phyloP scores from a whole-genome alignment of 768 basidiomycete species.

The Suillus ampliporus region DNA sequence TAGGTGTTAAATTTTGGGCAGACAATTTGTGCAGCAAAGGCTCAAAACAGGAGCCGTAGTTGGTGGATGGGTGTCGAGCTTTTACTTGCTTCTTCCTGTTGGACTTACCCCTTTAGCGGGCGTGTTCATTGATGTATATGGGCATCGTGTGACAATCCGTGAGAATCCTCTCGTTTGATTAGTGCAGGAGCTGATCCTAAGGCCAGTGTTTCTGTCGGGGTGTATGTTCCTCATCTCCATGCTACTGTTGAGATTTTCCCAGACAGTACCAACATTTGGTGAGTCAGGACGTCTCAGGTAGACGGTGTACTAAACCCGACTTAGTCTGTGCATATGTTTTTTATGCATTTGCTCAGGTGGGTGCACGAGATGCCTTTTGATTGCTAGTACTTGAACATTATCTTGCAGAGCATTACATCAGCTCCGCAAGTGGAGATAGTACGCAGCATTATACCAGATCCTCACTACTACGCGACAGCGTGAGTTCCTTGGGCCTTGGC shows the following conservation, averaged over 20 bases:
- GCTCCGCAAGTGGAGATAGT: slow-evolving; percentile 50
- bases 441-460: slow-evolving; percentile 47
- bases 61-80: slow-evolving; percentile 50
- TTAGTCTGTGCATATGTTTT: slow-evolving; percentile 48
- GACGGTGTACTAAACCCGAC: background rate
- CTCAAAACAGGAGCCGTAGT: slow-evolving; percentile 48
- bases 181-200: background rate
- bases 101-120: slow-evolving; percentile 47
- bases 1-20: slow-evolving; percentile 17
- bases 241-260: slow-evolving; percentile 46
- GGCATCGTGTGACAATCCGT: slow-evolving; percentile 46
- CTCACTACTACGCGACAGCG: slow-evolving; percentile 47
- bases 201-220: slow-evolving; percentile 45
- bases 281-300: slow-evolving; percentile 13
- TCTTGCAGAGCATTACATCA: slow-evolving; percentile 41
- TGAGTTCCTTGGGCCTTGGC: slow-evolving; percentile 23
- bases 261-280: slow-evolving; percentile 45
- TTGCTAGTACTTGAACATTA: background rate
- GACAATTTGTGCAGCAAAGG: slow-evolving; percentile 50
- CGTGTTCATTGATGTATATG: slow-evolving; percentile 46
- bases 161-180: slow-evolving; percentile 16
- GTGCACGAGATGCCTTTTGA: slow-evolving; percentile 5
- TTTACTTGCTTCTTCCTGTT: slow-evolving; percentile 47
- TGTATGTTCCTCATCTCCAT: slow-evolving; percentile 47
- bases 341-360: slow-evolving; percentile 46